Percentiles rank a stretch among this genome's conserved stretches.
Evolutionary conservation across 2,329 filamentous ascomycete species (phyloP).

Genomic region (Fusarium hostae): DNA sequence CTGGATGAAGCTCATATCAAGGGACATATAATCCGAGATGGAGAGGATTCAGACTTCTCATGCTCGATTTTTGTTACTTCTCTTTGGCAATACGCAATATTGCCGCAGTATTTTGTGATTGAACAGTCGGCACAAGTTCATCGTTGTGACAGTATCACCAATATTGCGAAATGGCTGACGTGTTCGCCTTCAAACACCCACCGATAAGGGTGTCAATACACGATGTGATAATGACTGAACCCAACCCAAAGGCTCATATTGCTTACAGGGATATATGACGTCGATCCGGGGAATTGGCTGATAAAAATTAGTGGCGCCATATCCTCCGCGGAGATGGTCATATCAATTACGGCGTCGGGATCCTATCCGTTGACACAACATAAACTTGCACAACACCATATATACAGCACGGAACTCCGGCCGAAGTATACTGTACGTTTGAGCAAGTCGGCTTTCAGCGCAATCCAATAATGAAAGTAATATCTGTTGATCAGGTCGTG

Average conservation of each 20-base stretch:
- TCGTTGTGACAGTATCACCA: not conserved
- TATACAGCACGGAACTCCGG: not conserved
- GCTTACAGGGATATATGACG: constrained; percentile 33
- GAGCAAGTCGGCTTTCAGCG: not conserved
- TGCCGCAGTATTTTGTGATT: not conserved
- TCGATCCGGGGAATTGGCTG: constrained; percentile 29
- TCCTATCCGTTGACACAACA: constrained; percentile 22
- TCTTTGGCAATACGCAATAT: not conserved
- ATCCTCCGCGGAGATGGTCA: constrained; percentile 35
- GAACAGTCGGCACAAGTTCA: not conserved
- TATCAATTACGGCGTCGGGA: constrained; percentile 26
- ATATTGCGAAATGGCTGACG: constrained; percentile 14
- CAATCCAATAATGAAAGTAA: not conserved
- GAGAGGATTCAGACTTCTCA: constrained; percentile 7
- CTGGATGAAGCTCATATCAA: constrained; percentile 12
- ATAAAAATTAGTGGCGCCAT: constrained; percentile 18
- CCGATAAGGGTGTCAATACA: constrained; percentile 9
- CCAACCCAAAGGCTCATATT: constrained; percentile 6
- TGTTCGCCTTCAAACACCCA: not conserved
- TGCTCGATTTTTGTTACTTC: not conserved
- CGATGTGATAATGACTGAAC: constrained; percentile 2
- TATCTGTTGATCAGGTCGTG: not conserved
- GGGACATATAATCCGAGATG: not conserved
- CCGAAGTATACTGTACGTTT: constrained; percentile 1
- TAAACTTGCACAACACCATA: constrained; percentile 12